These are phyloP conservation scores for Pneumocystis oryctolagi DNA, from an alignment of 1,139 yeast species.

Conservation along the genomic window DNA sequence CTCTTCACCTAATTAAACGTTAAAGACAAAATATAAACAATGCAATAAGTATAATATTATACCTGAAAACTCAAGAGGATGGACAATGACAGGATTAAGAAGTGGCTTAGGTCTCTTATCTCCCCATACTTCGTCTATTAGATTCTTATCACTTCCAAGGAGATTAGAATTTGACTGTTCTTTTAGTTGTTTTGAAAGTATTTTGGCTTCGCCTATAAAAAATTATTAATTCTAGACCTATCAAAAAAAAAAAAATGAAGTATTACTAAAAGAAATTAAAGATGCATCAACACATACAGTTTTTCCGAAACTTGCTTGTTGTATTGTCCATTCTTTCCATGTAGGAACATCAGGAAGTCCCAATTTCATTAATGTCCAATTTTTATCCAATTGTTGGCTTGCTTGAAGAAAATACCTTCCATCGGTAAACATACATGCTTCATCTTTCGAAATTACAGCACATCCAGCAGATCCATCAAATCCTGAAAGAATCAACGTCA, in stretches of 20 bases:
- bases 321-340: slow-evolving; percentile 78
- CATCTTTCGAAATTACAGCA: slow-evolving; percentile 63
- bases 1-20: slow-evolving; percentile 15
- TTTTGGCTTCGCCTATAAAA: slow-evolving; percentile 15
- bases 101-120: slow-evolving; percentile 25
- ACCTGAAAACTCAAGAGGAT: slow-evolving; percentile 24
- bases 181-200: slow-evolving; percentile 21
- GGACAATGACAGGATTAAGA: slow-evolving; percentile 21
- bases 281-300: slow-evolving; percentile 52
- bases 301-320: slow-evolving; percentile 25
- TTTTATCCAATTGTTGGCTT: slow-evolving; percentile 58
- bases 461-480: slow-evolving; percentile 94
- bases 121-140: slow-evolving; percentile 67
- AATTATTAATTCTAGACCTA: neutral
- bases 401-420: slow-evolving; percentile 94
- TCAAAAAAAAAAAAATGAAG: neutral
- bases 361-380: slow-evolving; percentile 74
- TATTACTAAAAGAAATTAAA: slow-evolving; percentile 33
- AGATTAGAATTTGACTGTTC: slow-evolving; percentile 37
- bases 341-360: slow-evolving; percentile 57
- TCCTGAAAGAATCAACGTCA: slow-evolving; percentile 27
- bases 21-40: neutral
- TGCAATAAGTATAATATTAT: too few species aligned
- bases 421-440: slow-evolving; percentile 79
- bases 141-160: slow-evolving; percentile 50